Evolutionary conservation across 352 stramenopile genomes (phyloP), one percentile per base, ranked within the genome.

Genomic region (Thraustochytrium aureum): DNA sequence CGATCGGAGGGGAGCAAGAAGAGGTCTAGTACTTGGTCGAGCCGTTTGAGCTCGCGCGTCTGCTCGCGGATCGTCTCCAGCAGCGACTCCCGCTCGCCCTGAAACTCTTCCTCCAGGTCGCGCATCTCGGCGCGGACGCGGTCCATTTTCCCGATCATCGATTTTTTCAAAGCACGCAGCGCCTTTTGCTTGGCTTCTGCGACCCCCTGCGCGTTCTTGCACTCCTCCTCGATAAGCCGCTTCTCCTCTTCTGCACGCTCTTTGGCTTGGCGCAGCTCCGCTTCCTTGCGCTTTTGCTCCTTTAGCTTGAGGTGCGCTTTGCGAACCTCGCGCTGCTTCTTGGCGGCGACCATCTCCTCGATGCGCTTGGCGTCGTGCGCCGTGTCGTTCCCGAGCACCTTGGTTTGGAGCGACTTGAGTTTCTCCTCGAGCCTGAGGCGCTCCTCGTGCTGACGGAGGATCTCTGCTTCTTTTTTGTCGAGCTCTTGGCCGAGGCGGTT

Each of bases 21-120:
- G 10, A 86, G 66, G n/a, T 69, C 62, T 3, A 85, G 35, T 3
- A 85, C 47, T 45, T 85, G 76, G 22, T 85, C 82, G 17, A 85
- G 33, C 22, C 84, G 76, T 37, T 72, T 86, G 2, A 83, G 47
- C 22, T 85, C 82, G 17, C 74, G 35, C 14, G 81, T 67, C 41
- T 85, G 82, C 43, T 85, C 76, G 17, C 66, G 47, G 32, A 85
- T 85, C 17, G 69, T 82, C 32, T 82, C 64, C 52, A 86, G 35
- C 62, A 86, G 33, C 2, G 37, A 45, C 30, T 85, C 79, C 7
- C 82, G 82, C 81, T 84, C 76, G 26, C 65, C 43, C 39, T 85
- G 47, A 2, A 75, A 84, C 41, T 84, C 81, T 32, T 65, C 32
- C 60, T 84, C 75, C 22, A 79, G 39, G 7, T 85, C 82, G 14